Evolutionary conservation across 106 monocot genomes (phyloP), one percentile per base, ranked within the genome.

Genomic region (Allium fistulosum): DNA sequence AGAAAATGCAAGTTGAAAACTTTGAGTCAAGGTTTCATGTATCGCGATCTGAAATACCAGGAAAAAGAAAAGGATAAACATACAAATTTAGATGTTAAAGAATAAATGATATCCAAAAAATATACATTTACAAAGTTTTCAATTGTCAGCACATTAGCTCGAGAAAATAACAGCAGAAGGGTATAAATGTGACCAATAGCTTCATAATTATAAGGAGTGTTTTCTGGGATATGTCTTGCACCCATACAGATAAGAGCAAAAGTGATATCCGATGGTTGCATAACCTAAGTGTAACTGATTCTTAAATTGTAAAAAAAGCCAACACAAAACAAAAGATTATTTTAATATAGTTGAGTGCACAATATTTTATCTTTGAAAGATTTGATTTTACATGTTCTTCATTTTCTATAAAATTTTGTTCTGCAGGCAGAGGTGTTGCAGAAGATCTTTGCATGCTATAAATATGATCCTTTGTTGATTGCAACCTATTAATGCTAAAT

Each of bases 141-240:
- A 22, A 22, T 22, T 22, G 22, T 22, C 22, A 1, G 22, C 22
- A 22, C 22, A 82, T 90, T 85, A 51, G 75, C 66, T 75, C 76
- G 85, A 76, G 85, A 80, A 79, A 85, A 90, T 63, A 85, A 62
- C 74, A 85, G 64, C 55, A 50, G 61, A 68, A 90, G 66, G 62
- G 83, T 68, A 52, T 83, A 90, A 65, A 85, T 85, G 68, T 90
- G 85, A 62, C 85, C 78, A 73, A 90, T 74, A 26, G 90, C 90
- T 79, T 85, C 90, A 74, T 83, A 85, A 64, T 85, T 85, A 70
- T 83, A 66, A 15, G 90, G 90, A 51, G 62, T 69, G 69, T 90
- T 90, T 69, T 76, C 68, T 66, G 80, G 45, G 69, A 90, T 12
- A 71, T 78, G 37, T 85, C 83, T 22, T 22, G 22, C 65, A 76